phyloP scores from a whole-genome alignment of 768 basidiomycete species.

The Imleria badia region DNA sequence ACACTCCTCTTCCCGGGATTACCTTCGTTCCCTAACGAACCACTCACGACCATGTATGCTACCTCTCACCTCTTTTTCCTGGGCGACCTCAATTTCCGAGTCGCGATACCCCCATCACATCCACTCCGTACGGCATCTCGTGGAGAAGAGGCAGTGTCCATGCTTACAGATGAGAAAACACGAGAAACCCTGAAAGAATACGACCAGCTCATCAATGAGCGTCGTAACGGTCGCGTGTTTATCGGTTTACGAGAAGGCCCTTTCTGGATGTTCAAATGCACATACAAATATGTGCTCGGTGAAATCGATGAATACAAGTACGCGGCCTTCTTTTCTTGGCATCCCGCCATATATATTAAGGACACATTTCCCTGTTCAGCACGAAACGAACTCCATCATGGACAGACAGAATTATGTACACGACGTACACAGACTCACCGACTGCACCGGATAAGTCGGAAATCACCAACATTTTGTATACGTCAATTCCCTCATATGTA shows the following conservation, averaged over 20 bases:
- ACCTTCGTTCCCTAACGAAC: conserved; percentile 35
- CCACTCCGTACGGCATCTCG: conserved; percentile 39
- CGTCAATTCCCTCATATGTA: conserved; percentile 78
- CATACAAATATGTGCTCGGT: conserved; percentile 84
- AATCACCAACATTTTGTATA: conserved; percentile 71
- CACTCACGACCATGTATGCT: conserved; percentile 66
- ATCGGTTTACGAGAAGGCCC: conserved; percentile 80
- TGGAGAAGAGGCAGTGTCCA: conserved; percentile 38
- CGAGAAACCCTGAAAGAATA: conserved; percentile 65
- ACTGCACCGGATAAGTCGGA: conserved; percentile 48
- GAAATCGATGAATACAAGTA: conserved; percentile 82
- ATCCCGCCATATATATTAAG: background rate
- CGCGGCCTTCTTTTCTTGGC: conserved; percentile 17
- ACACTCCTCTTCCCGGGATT: conserved; percentile 74
- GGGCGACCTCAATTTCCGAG: conserved; percentile 91
- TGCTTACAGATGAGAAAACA: conserved; percentile 47
- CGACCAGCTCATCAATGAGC: conserved; percentile 70
- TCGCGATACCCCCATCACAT: conserved; percentile 61
- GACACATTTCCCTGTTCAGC: conserved; percentile 34
- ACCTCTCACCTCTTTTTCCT: conserved; percentile 92
- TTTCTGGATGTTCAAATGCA: conserved; percentile 87
- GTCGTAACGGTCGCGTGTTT: conserved; percentile 62
- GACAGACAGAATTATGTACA: conserved; percentile 91
- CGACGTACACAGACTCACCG: conserved; percentile 68
- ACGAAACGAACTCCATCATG: conserved; percentile 79